Percentiles rank a stretch among this genome's conserved stretches.
Evolutionary conservation across 1,284 basidiomycete species (phyloP).

Genomic region (Taiwanofungus camphoratus): DNA sequence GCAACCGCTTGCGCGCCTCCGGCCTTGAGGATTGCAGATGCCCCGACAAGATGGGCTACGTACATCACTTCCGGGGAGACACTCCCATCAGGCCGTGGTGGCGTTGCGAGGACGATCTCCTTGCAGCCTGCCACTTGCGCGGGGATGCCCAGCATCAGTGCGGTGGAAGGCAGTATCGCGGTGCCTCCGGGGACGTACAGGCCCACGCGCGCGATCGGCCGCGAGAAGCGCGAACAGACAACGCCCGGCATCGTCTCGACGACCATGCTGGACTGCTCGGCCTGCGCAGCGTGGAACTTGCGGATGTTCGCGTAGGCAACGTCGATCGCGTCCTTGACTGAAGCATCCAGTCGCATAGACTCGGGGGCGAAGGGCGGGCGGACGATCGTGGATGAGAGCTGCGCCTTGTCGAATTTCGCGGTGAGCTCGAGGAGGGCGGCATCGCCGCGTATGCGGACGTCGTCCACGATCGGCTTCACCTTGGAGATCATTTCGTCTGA

Average conservation of each 20-base stretch:
- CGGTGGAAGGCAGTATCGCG: slow-evolving; percentile 93
- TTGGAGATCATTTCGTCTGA: slow-evolving; percentile 94
- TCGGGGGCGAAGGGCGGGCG: slow-evolving; percentile 63
- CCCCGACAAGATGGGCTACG: slow-evolving; percentile 84
- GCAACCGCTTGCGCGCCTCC: slow-evolving; percentile 98
- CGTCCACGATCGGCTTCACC: slow-evolving; percentile 92
- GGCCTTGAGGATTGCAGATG: slow-evolving; percentile 84
- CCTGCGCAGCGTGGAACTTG: slow-evolving; percentile 87
- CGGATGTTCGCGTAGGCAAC: slow-evolving; percentile 89
- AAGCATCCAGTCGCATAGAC: slow-evolving; percentile 52
- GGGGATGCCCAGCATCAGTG: slow-evolving; percentile 96
- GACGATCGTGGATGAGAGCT: slow-evolving; percentile 57
- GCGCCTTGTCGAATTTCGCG: slow-evolving; percentile 86
- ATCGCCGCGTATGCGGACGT: slow-evolving; percentile 84
- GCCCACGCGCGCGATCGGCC: slow-evolving; percentile 92
- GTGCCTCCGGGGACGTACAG: slow-evolving; percentile 98
- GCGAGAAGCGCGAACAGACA: slow-evolving; percentile 88
- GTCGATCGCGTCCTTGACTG: slow-evolving; percentile 83
- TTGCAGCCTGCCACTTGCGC: slow-evolving; percentile 96
- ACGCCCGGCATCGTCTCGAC: slow-evolving; percentile 99
- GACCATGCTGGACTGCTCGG: slow-evolving; percentile 62
- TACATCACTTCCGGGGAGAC: slow-evolving; percentile 96
- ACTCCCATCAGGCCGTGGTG: slow-evolving; percentile 85
- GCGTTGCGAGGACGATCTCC: slow-evolving; percentile 91
- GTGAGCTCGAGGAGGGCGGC: slow-evolving; percentile 85